These are phyloP conservation scores for Xylariales sp. DNA, from an alignment of 2,329 filamentous ascomycete species.

Conservation along the genomic window DNA sequence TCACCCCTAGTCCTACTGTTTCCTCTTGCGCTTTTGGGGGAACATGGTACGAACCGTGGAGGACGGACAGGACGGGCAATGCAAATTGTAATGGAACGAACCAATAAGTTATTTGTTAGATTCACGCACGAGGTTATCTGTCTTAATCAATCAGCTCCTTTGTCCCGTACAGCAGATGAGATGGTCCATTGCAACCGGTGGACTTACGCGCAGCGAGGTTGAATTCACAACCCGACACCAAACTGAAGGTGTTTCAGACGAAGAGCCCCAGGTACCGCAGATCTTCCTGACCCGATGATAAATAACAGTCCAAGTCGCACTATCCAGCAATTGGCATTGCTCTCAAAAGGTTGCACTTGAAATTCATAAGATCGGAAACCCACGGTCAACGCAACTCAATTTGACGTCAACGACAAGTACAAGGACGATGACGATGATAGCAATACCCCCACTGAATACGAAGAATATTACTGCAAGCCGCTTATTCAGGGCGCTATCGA, in stretches of 20 bases:
- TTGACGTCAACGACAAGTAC: background rate
- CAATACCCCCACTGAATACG: background rate
- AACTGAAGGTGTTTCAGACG: background rate
- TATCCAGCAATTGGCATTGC: background rate
- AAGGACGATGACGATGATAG: constrained; percentile 3
- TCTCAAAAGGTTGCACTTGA: background rate
- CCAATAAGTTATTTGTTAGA: background rate
- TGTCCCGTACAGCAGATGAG: background rate
- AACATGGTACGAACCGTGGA: background rate
- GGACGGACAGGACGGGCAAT: background rate
- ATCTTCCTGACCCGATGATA: background rate
- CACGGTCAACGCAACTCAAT: background rate
- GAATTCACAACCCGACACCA: constrained; percentile 3
- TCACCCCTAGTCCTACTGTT: background rate
- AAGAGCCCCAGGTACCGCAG: background rate
- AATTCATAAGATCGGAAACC: background rate
- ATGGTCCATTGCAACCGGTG: background rate
- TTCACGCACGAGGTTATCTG: no score
- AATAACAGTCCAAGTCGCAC: background rate
- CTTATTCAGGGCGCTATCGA: constrained; percentile 8
- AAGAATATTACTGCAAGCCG: no score
- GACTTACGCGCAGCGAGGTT: background rate
- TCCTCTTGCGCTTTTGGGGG: background rate
- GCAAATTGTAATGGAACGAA: background rate
- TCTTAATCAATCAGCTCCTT: no score